Conservation (phyloP, 192 early-diverging fungal species). For the Coemansia sp. region DNA sequence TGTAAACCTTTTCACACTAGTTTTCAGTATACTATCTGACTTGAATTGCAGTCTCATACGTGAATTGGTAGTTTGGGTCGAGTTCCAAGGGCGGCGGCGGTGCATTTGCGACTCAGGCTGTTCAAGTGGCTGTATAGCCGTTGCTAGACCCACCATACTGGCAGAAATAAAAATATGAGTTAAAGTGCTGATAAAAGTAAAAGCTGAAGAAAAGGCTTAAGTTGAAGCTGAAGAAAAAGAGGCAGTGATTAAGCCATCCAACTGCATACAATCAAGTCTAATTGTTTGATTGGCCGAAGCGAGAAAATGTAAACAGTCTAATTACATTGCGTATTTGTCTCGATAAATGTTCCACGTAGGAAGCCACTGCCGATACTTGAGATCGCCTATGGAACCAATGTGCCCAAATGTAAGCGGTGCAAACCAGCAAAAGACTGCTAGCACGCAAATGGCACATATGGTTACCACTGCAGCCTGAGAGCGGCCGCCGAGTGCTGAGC, state of each 20-base stretch:
- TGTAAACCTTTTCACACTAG: too few species aligned
- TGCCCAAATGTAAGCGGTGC: conserved; percentile 78
- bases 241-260: too few species aligned
- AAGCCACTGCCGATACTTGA: conserved; percentile 49
- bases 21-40: background rate
- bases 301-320: background rate
- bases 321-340: conserved; percentile 18
- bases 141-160: background rate
- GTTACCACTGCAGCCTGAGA: conserved; percentile 54
- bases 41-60: background rate
- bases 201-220: background rate
- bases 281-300: too few species aligned
- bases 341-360: conserved; percentile 33
- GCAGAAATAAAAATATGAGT: background rate
- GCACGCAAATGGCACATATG: conserved; percentile 21
- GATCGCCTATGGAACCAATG: conserved; percentile 31
- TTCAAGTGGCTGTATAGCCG: background rate
- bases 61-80: background rate
- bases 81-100: background rate
- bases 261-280: too few species aligned
- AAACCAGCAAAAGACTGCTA: conserved; percentile 63
- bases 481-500: conserved; percentile 62
- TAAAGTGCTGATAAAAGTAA: background rate
- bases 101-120: background rate
- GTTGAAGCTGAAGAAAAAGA: background rate